These are phyloP conservation scores for Digitaria exilis DNA, from an alignment of 202 grass and related monocot species.

Conservation along the genomic window DNA sequence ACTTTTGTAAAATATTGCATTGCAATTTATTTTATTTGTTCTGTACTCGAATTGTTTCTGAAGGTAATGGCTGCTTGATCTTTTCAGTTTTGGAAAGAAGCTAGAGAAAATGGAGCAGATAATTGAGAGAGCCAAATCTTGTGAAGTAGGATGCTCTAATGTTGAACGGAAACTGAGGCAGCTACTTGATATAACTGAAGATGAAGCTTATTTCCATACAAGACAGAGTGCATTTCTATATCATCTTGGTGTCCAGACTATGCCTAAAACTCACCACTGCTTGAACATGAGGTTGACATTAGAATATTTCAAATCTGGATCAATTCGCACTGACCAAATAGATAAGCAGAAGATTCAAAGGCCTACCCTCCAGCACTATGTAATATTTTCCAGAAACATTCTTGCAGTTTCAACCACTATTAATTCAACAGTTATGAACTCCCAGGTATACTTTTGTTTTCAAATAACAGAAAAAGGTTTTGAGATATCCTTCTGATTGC, in stretches of 20 bases:
- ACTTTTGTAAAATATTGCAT: not conserved
- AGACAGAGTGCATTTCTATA: conserved; percentile 86
- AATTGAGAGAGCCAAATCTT: conserved; percentile 50
- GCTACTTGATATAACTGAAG: conserved; percentile 83
- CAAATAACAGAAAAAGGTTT: conserved; percentile 11
- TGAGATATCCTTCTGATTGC: not conserved
- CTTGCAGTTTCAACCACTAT: conserved; percentile 87
- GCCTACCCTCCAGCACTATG: conserved; percentile 62
- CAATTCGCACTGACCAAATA: conserved; percentile 14
- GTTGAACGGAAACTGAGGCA: conserved; percentile 71
- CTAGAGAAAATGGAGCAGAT: conserved; percentile 49
- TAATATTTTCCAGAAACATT: conserved; percentile 76
- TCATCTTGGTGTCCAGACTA: conserved; percentile 82
- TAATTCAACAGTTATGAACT: conserved; percentile 79
- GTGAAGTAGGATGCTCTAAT: conserved; percentile 60
- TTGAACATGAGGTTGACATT: conserved; percentile 85
- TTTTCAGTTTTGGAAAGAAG: conserved; percentile 54
- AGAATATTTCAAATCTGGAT: conserved; percentile 80
- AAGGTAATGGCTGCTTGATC: conserved; percentile 26
- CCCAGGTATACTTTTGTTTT: conserved; percentile 57
- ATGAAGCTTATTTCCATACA: conserved; percentile 92
- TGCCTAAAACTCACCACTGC: conserved; percentile 88
- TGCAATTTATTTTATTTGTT: not conserved
- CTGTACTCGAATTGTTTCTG: conserved; percentile 19
- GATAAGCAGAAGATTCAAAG: conserved; percentile 50